Evolutionary conservation across 805 yeast species (phyloP).

Genomic region (Candida patagonica): DNA sequence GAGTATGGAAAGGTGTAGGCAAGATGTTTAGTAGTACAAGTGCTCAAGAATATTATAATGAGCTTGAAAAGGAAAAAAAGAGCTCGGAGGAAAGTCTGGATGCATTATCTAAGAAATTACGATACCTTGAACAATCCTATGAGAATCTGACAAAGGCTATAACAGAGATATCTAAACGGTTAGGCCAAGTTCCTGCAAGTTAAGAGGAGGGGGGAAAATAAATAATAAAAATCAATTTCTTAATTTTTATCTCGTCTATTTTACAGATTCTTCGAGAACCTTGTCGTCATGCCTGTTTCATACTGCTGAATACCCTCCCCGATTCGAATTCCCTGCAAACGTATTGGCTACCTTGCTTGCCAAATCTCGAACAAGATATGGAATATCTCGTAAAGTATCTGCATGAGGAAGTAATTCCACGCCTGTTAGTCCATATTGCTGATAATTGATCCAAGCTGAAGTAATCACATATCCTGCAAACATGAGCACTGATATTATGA

Average conservation of each 20-base stretch:
- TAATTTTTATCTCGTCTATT: too few relatives aligned
- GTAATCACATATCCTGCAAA: constrained; percentile 64
- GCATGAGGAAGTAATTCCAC: constrained; percentile 40
- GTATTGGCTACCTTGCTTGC: constrained; percentile 60
- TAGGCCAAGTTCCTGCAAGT: too few relatives aligned
- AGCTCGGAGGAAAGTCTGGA: constrained; percentile 49
- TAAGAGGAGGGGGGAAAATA: too few relatives aligned
- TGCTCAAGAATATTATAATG: constrained; percentile 37
- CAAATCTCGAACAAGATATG: constrained; percentile 67
- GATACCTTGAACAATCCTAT: constrained; percentile 66
- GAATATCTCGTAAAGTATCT: constrained; percentile 52
- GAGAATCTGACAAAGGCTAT: constrained; percentile 62
- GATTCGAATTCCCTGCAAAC: constrained; percentile 45
- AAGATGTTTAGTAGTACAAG: constrained; percentile 44
- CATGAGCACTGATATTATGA: constrained; percentile 62
- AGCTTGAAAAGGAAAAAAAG: constrained; percentile 42
- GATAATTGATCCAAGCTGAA: constrained; percentile 68
- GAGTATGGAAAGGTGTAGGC: constrained; percentile 82
- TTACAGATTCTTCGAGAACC: too few relatives aligned
- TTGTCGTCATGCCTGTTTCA: constrained; percentile 28
- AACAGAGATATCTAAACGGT: constrained; percentile 32
- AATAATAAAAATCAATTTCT: too few relatives aligned
- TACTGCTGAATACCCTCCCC: constrained; percentile 94
- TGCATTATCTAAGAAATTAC: constrained; percentile 56
- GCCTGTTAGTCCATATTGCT: constrained; percentile 55